Conservation (phyloP, 192 early-diverging fungal genomes). For the Backusella mclennaniae region DNA sequence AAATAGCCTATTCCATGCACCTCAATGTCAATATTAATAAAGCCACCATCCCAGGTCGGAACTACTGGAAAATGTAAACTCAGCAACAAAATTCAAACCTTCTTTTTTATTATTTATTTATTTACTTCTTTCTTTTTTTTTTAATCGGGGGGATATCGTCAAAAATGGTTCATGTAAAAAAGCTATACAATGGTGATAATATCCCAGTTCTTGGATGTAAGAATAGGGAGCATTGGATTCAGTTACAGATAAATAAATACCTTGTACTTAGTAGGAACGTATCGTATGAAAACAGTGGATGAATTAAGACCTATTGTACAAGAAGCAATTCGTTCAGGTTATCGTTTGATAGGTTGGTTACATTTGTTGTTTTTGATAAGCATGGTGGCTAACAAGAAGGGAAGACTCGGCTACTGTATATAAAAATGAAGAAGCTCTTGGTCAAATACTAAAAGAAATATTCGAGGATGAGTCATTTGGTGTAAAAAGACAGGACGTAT, state of each 20-base stretch:
- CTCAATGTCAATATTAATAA: too few relatives aligned
- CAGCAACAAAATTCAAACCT: background rate
- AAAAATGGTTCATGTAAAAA: constrained; percentile 5
- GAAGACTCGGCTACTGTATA: constrained; percentile 69
- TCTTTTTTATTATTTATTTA: background rate
- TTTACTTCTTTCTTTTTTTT: background rate
- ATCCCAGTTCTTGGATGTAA: constrained; percentile 15
- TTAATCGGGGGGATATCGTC: too few relatives aligned
- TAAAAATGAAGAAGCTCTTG: constrained; percentile 60
- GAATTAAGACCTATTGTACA: constrained; percentile 34
- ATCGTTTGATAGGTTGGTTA: constrained; percentile 42
- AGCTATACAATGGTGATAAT: background rate
- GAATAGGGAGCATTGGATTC: background rate
- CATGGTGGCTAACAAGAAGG: background rate
- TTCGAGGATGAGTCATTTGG: constrained; percentile 43
- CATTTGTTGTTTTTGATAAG: background rate
- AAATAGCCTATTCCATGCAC: too few relatives aligned
- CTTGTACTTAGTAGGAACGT: constrained; percentile 42
- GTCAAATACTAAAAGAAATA: constrained; percentile 45
- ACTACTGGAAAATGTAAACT: too few relatives aligned
- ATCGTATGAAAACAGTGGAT: constrained; percentile 35
- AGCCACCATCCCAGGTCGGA: too few relatives aligned
- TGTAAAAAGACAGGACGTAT: constrained; percentile 59
- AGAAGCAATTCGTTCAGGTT: constrained; percentile 41
- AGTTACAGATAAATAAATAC: background rate